A percentile compares a stretch with the other conserved stretches of the same genome.
These are phyloP conservation scores for Eugenia klotzschiana DNA, from an alignment of 441 rosid genomes.

Conservation along the genomic window DNA sequence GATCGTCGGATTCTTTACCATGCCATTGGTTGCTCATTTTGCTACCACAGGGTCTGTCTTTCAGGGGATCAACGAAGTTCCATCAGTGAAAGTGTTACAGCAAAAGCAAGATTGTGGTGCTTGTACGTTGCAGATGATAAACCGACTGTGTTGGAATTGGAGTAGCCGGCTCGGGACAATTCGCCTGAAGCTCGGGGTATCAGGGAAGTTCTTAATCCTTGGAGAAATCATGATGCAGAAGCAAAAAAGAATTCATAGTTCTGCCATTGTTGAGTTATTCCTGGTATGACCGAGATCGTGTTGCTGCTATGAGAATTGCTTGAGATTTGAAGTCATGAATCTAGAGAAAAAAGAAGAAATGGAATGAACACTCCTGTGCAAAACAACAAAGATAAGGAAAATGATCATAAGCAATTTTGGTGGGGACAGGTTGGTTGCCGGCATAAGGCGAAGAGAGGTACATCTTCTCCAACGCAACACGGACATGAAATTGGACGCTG, in stretches of 20 bases:
- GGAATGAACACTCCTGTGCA: background rate
- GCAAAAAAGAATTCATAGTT: constrained; percentile 18
- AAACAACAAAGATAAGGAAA: background rate
- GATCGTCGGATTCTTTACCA: background rate
- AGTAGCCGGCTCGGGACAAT: constrained; percentile 61
- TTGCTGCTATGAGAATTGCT: constrained; percentile 59
- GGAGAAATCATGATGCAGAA: constrained; percentile 48
- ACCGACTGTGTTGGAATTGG: constrained; percentile 65
- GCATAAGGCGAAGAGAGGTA: too few relatives aligned
- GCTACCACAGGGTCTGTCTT: background rate
- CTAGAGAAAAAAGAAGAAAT: constrained; percentile 19
- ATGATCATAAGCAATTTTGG: too few relatives aligned
- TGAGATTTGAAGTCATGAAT: constrained; percentile 41
- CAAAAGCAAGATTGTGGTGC: background rate
- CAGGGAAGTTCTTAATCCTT: constrained; percentile 73
- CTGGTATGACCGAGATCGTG: background rate
- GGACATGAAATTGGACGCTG: too few relatives aligned
- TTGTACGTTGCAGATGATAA: constrained; percentile 40
- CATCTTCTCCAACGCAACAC: too few relatives aligned
- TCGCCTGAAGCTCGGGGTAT: constrained; percentile 69
- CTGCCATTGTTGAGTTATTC: background rate
- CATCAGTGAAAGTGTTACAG: background rate
- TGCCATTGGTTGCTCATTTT: background rate
- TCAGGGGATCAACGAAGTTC: background rate
- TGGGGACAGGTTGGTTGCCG: too few relatives aligned